phyloP scores from a whole-genome alignment of 163 green algal genomes.

The Scenedesmus sp. region DNA sequence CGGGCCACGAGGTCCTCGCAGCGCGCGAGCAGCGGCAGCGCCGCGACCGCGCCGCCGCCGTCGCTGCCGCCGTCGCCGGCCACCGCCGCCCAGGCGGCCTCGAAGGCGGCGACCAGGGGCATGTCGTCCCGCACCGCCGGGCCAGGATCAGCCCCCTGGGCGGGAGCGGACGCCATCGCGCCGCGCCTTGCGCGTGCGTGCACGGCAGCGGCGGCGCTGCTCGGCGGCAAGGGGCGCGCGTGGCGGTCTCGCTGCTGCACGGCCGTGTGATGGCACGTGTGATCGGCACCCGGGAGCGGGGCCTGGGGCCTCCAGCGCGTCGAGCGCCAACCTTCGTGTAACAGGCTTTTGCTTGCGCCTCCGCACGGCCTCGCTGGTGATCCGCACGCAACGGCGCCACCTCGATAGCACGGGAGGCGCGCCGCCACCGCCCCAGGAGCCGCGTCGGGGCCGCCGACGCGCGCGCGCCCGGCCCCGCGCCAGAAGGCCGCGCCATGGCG shows the following conservation, averaged over 20 bases:
- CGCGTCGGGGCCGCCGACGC: neutral
- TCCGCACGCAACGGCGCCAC: neutral
- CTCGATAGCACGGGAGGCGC: neutral
- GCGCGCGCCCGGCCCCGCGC: no score
- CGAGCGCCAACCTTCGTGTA: neutral
- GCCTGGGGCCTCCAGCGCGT: no score
- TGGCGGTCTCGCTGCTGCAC: no score
- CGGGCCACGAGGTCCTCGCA: constrained; percentile 44
- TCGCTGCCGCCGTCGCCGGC: no score
- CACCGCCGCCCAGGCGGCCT: neutral
- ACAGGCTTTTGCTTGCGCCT: neutral
- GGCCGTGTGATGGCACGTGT: no score
- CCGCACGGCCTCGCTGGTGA: no score
- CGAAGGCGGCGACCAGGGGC: constrained; percentile 11
- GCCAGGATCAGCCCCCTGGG: neutral
- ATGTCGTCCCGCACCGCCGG: neutral
- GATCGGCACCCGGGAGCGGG: no score
- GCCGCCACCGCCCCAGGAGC: neutral
- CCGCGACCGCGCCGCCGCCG: neutral
- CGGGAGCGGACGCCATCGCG: neutral
- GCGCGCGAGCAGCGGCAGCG: constrained; percentile 30
- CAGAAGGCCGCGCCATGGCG: constrained; percentile 29
- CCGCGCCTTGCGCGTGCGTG: neutral
- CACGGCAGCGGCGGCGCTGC: neutral
- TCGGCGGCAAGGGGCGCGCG: no score